Evolutionary conservation across 306 rosid genomes (phyloP).

Genomic region (Cyamopsis tetragonoloba): DNA sequence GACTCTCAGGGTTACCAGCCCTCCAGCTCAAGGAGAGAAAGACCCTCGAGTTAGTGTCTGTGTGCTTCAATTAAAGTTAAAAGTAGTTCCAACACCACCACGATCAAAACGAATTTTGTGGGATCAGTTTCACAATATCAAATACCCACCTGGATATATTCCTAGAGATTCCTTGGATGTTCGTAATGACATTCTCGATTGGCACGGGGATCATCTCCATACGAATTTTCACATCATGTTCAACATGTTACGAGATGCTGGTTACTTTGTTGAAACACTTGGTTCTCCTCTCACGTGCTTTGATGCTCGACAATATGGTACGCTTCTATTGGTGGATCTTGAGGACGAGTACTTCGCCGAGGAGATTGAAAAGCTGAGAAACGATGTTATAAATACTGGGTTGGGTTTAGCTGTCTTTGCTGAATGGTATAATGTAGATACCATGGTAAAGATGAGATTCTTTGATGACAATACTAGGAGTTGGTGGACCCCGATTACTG

Average conservation of each 20-base stretch:
- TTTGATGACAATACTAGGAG: slow-evolving; percentile 95
- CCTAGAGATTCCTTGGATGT: slow-evolving; percentile 98
- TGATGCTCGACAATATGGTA: slow-evolving; percentile 87
- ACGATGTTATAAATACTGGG: slow-evolving; percentile 82
- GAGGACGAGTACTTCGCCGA: slow-evolving; percentile 92
- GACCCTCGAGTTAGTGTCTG: slow-evolving; percentile 54
- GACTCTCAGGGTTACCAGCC: slow-evolving; percentile 76
- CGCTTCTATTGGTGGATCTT: slow-evolving; percentile 91
- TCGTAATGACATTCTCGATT: slow-evolving; percentile 96
- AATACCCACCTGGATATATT: slow-evolving; percentile 97
- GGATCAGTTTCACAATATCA: slow-evolving; percentile 97
- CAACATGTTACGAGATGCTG: slow-evolving; percentile 90
- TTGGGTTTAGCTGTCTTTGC: slow-evolving; percentile 88
- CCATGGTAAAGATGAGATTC: slow-evolving; percentile 97
- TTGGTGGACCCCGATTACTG: slow-evolving; percentile 99
- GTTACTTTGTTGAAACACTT: slow-evolving; percentile 81
- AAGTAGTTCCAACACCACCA: slow-evolving; percentile 82
- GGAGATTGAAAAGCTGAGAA: slow-evolving; percentile 91
- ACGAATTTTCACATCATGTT: slow-evolving; percentile 95
- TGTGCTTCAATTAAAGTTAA: slow-evolving; percentile 84
- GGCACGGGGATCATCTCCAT: slow-evolving; percentile 99
- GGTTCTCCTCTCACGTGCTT: slow-evolving; percentile 97
- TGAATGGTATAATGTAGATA: slow-evolving; percentile 96
- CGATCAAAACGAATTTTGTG: slow-evolving; percentile 83
- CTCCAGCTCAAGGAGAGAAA: slow-evolving; percentile 73